Evolutionary conservation across 2,329 filamentous ascomycete genomes (phyloP), one percentile per base, ranked within the genome.

Genomic region (Fusarium domesticum): DNA sequence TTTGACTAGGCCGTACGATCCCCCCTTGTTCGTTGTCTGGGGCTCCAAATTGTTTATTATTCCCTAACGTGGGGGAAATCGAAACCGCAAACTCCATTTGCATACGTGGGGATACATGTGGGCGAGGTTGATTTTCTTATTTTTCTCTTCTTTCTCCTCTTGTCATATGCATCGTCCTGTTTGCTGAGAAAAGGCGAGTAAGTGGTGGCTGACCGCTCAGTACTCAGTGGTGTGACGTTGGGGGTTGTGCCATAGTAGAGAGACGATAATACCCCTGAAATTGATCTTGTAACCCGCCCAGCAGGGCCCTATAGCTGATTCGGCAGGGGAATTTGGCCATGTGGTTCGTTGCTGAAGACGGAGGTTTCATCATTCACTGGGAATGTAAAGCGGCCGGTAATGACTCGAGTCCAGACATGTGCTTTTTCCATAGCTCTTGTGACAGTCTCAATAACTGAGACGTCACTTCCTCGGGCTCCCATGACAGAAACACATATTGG

Each of bases 401-500:
- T 51, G 1, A 69, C 62, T 18, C 43, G 48, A 2, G 60, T 59
- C 15, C 54, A 56, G 57, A 64, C 62, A n/a, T 45, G 47, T 2
- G 52, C 60, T 14, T 49, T 47, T 23, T 59, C 51, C 7, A 69
- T 49, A 1, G 62, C 57, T 23, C 58, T 50, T 37, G 64, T 50
- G 18, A 66, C 53, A 6, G 64, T 42, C 31, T 61, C 50, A 18
- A 67, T 43, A 15, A 63, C 42, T 23, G 46, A 49, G 2, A 56
- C 15, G 14, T 64, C 64, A 32, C 60, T 56, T 4, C 60, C 61
- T 6, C 37, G 47, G 5, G 57, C 33, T 2, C 64, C 62, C 16
- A 67, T 44, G 7, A 68, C 20, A 18, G 64, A 63, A 20, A 58
- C 56, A 14, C 58, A 65, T 4, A 69, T 45, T 3, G 66, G 58